Percentiles rank a stretch among this genome's conserved stretches.
Conservation (phyloP, 2,329 filamentous ascomycete species). For the Geosmithia putterillii region DNA sequence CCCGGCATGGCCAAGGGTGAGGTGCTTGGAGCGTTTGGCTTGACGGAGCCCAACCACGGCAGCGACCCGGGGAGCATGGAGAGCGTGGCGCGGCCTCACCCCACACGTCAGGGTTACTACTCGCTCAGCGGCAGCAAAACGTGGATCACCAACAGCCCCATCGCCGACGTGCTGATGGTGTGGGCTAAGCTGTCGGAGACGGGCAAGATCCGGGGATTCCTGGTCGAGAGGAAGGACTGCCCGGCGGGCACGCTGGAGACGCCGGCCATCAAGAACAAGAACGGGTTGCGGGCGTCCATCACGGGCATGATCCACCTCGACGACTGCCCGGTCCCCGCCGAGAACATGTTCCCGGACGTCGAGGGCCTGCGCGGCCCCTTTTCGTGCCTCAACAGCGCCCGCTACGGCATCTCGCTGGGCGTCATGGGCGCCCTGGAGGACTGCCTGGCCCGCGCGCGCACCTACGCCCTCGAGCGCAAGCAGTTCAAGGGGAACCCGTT, state of each 20-base stretch:
- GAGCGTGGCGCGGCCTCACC: slow-evolving; percentile 71
- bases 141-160: slow-evolving; percentile 92
- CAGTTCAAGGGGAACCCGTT: slow-evolving; percentile 96
- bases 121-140: slow-evolving; percentile 75
- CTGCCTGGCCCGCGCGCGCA: slow-evolving; percentile 66
- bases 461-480: slow-evolving; percentile 83
- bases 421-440: slow-evolving; percentile 92
- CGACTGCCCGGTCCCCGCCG: slow-evolving; percentile 73
- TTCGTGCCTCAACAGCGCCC: slow-evolving; percentile 83
- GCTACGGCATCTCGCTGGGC: slow-evolving; percentile 88
- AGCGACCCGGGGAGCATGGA: slow-evolving; percentile 90
- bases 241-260: slow-evolving; percentile 85
- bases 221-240: slow-evolving; percentile 75
- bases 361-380: slow-evolving; percentile 86
- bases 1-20: slow-evolving; percentile 74
- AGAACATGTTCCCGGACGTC: slow-evolving; percentile 87
- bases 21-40: slow-evolving; percentile 71
- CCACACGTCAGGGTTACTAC: slow-evolving; percentile 71
- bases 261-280: slow-evolving; percentile 89
- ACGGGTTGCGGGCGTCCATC: slow-evolving; percentile 79
- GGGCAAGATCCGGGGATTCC: slow-evolving; percentile 87
- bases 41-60: slow-evolving; percentile 89
- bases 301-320: slow-evolving; percentile 98
- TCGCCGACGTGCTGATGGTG: slow-evolving; percentile 71
- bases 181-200: slow-evolving; percentile 91